phyloP scores from a whole-genome alignment of 1,284 basidiomycete species.

The Pyrrhoderma lamaoense region DNA sequence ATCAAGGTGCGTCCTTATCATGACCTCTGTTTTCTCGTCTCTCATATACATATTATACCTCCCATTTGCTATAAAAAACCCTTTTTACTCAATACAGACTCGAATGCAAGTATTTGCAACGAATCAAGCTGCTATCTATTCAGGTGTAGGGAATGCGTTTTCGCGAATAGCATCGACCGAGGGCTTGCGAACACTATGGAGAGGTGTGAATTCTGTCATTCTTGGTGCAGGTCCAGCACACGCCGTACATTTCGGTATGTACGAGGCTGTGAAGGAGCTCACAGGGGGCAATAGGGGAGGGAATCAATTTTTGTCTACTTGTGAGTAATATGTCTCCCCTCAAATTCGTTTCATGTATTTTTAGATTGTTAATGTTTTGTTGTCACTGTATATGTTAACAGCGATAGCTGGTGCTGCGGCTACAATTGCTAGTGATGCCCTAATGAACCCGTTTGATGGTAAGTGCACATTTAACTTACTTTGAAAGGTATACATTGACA shows the following conservation, averaged over 20 bases:
- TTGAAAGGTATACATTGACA: background rate
- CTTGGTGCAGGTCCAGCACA: constrained; percentile 97
- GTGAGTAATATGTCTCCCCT: constrained; percentile 40
- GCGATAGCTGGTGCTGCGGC: constrained; percentile 92
- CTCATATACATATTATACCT: background rate
- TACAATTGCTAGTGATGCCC: constrained; percentile 91
- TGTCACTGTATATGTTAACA: constrained; percentile 23
- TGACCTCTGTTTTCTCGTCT: background rate
- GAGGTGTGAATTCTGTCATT: constrained; percentile 96
- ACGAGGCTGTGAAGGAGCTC: constrained; percentile 92
- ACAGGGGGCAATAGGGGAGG: constrained; percentile 81
- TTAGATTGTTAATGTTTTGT: too few relatives aligned
- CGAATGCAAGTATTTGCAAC: constrained; percentile 97
- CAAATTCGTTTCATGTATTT: background rate
- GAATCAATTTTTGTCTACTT: constrained; percentile 77
- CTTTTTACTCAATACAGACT: constrained; percentile 49
- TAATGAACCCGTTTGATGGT: constrained; percentile 99
- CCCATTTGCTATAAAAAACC: constrained; percentile 3
- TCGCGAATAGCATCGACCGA: constrained; percentile 89
- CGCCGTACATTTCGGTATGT: constrained; percentile 95
- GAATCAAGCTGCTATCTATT: constrained; percentile 78
- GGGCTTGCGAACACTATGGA: constrained; percentile 87
- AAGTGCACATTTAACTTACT: constrained; percentile 24
- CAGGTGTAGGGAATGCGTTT: constrained; percentile 84
- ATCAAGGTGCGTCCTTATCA: constrained; percentile 76